These are phyloP conservation scores for Collybia mongolica DNA, from an alignment of 768 basidiomycete genomes.

Conservation along the genomic window DNA sequence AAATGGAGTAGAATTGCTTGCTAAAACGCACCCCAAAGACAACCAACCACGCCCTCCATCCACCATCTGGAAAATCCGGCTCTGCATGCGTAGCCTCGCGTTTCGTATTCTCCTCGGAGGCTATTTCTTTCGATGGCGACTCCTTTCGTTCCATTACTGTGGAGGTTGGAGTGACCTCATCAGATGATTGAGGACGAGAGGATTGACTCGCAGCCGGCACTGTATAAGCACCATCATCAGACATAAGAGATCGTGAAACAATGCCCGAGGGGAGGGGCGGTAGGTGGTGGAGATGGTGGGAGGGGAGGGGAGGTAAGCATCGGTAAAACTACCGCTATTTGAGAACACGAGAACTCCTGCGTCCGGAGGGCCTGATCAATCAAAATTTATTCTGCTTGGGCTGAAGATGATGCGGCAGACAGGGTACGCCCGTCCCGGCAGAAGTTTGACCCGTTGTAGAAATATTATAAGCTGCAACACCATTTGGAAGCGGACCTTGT, in stretches of 20 bases:
- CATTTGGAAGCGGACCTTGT: too few species aligned
- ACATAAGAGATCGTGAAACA: background rate
- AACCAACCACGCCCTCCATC: constrained; percentile 42
- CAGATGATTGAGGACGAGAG: background rate
- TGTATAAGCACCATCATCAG: background rate
- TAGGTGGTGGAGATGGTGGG: too few species aligned
- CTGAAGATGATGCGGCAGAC: too few species aligned
- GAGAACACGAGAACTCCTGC: background rate
- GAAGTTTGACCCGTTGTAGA: too few species aligned
- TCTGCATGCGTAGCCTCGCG: constrained; percentile 2
- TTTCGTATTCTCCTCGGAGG: background rate
- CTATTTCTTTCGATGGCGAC: background rate
- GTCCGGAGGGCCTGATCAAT: too few species aligned
- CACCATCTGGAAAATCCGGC: constrained; percentile 39
- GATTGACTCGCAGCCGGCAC: background rate
- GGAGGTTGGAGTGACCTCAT: background rate
- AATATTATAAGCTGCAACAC: too few species aligned
- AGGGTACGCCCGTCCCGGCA: too few species aligned
- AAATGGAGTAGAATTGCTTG: background rate
- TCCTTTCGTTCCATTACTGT: background rate
- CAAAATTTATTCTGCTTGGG: too few species aligned
- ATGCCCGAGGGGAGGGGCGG: background rate
- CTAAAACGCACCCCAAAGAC: constrained; percentile 36
- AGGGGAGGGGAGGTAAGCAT: background rate
- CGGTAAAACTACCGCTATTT: background rate